Conservation (phyloP, 805 yeast species). For the Suhomyces sp. region DNA sequence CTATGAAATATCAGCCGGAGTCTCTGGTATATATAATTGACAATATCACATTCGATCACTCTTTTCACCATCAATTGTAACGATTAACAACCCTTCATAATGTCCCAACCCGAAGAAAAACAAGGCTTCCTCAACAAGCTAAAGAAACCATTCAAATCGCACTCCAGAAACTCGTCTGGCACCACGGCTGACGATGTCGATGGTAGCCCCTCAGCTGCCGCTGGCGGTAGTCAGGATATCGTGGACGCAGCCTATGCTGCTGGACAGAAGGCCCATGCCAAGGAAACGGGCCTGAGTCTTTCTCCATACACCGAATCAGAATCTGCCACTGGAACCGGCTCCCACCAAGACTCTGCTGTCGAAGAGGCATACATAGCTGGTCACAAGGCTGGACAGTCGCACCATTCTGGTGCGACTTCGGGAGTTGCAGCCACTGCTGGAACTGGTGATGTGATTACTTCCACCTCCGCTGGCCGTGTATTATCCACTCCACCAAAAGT, state of each 20-base stretch:
- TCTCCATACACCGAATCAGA: background rate
- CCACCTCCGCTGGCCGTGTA: conserved; percentile 22
- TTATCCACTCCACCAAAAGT: conserved; percentile 31
- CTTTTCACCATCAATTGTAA: conserved; percentile 1
- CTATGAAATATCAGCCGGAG: too few species aligned
- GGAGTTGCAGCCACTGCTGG: conserved; percentile 1
- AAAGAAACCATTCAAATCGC: conserved; percentile 23
- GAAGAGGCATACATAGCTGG: background rate
- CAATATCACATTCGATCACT: too few species aligned
- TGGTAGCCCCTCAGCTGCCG: conserved; percentile 1
- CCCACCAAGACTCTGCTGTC: background rate
- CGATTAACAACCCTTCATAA: background rate
- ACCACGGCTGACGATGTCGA: background rate
- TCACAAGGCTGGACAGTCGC: background rate
- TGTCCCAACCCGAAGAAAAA: conserved; percentile 17
- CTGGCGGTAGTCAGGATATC: conserved; percentile 4
- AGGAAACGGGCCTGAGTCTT: background rate
- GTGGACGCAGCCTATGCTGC: conserved; percentile 20
- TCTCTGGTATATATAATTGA: too few species aligned
- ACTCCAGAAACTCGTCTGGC: conserved; percentile 8
- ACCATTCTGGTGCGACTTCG: background rate
- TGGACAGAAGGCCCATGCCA: conserved; percentile 14
- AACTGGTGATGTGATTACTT: background rate
- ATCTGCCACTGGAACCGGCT: background rate
- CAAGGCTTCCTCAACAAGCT: conserved; percentile 20